Conservation (phyloP, 805 yeast genomes). For the Myxozyma monticola region DNA sequence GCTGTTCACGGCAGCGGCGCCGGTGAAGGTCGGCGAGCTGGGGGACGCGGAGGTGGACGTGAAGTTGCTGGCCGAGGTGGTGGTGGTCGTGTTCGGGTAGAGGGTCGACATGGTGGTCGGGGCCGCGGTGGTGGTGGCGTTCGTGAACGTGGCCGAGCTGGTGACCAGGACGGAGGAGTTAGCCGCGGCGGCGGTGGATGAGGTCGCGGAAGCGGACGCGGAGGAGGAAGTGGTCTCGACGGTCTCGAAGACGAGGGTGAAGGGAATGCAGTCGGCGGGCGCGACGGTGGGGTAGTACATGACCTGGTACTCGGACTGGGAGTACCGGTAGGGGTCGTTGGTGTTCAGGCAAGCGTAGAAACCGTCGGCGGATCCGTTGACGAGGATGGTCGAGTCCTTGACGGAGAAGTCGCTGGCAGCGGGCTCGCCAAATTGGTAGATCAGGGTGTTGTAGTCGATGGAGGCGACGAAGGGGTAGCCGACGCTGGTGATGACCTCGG, state of each 20-base stretch:
- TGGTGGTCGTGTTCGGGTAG: too few relatives aligned
- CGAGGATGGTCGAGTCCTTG: slow-evolving; percentile 3
- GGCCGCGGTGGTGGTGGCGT: background rate
- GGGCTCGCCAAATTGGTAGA: slow-evolving; percentile 7
- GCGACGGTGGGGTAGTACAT: slow-evolving; percentile 7
- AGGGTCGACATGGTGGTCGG: too few relatives aligned
- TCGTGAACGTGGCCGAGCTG: background rate
- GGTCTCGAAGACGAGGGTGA: background rate
- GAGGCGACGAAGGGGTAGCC: background rate
- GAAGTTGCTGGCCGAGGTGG: too few relatives aligned
- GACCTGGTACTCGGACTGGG: background rate
- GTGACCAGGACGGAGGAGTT: background rate
- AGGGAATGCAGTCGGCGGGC: slow-evolving; percentile 3
- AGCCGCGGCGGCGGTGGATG: background rate
- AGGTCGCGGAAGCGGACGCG: background rate
- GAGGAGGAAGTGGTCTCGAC: background rate
- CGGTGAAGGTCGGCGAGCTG: too few relatives aligned
- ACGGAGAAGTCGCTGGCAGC: background rate
- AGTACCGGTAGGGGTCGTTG: slow-evolving; percentile 6
- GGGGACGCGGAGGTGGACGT: too few relatives aligned
- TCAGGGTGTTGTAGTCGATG: slow-evolving; percentile 2
- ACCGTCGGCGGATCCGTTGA: slow-evolving; percentile 7
- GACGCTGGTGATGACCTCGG: background rate
- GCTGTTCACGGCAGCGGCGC: too few relatives aligned
- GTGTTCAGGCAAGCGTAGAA: too few relatives aligned